Evolutionary conservation across 768 basidiomycete genomes (phyloP).

Genomic region (Pisolithus orientalis): DNA sequence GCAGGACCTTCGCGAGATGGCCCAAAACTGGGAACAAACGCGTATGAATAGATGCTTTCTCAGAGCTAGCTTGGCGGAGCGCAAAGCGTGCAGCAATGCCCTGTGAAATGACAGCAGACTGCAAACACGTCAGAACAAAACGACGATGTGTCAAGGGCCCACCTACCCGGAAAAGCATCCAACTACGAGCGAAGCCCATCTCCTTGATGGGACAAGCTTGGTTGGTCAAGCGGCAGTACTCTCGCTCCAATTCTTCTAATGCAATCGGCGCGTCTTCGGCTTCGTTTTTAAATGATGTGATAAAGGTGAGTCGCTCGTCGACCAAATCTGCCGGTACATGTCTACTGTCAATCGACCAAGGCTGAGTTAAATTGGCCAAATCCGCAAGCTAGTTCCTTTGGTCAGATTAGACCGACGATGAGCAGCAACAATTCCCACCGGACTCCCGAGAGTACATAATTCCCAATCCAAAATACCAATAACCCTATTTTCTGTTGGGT

Average conservation of each 20-base stretch:
- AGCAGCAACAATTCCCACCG: constrained; percentile 44
- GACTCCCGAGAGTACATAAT: constrained; percentile 89
- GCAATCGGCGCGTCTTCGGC: constrained; percentile 51
- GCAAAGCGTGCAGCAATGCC: constrained; percentile 87
- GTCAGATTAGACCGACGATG: not conserved
- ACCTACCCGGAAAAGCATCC: constrained; percentile 77
- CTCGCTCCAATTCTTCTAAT: constrained; percentile 69
- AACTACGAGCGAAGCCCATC: constrained; percentile 77
- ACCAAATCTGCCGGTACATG: constrained; percentile 27
- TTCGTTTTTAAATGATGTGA: constrained; percentile 63
- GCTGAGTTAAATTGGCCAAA: constrained; percentile 82
- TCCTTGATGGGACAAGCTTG: constrained; percentile 71
- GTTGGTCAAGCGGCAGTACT: constrained; percentile 64
- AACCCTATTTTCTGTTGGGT: constrained; percentile 84
- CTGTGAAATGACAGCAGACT: constrained; percentile 80
- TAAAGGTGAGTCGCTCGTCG: constrained; percentile 13
- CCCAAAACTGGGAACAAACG: constrained; percentile 57
- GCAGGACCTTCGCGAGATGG: constrained; percentile 48
- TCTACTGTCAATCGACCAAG: constrained; percentile 59
- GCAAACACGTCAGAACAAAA: constrained; percentile 2
- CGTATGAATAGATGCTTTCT: constrained; percentile 48
- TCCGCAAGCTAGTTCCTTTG: constrained; percentile 62
- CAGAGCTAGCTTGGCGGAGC: constrained; percentile 84
- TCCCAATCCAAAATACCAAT: constrained; percentile 99
- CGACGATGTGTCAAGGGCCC: not conserved